A percentile compares a stretch with the other conserved stretches of the same genome.
These are phyloP conservation scores for Coprinopsis sp. DNA, from an alignment of 768 basidiomycete species.

Conservation along the genomic window DNA sequence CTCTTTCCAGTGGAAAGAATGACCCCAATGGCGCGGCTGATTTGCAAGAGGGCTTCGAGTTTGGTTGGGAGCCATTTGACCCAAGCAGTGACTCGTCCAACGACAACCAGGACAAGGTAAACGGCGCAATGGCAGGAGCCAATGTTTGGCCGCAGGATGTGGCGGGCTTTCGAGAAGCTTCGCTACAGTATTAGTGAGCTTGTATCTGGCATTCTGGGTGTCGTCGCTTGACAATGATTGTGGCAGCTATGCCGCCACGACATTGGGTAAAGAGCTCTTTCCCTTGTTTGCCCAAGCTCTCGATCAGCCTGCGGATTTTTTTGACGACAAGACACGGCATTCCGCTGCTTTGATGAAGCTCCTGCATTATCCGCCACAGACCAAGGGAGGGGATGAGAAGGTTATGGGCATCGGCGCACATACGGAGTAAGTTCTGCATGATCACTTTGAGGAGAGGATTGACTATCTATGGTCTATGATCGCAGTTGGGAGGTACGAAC, in stretches of 20 bases:
- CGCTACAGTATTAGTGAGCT: constrained; percentile 64
- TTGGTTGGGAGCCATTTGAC: constrained; percentile 63
- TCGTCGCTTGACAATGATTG: neutral
- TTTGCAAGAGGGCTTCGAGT: constrained; percentile 86
- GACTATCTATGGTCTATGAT: neutral
- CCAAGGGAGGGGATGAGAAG: constrained; percentile 52
- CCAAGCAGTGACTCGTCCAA: constrained; percentile 18
- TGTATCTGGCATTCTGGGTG: neutral
- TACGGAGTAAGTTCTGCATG: constrained; percentile 59
- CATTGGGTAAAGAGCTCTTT: constrained; percentile 62
- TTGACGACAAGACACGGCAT: constrained; percentile 77
- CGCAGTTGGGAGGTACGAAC: constrained; percentile 40
- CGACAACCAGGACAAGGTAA: constrained; percentile 24
- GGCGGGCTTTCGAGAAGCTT: constrained; percentile 54
- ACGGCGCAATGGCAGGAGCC: constrained; percentile 60
- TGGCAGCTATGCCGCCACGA: constrained; percentile 30
- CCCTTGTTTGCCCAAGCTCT: constrained; percentile 84
- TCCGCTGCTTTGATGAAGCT: constrained; percentile 82
- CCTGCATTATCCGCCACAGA: constrained; percentile 76
- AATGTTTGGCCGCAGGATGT: constrained; percentile 72
- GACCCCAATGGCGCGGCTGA: constrained; percentile 79
- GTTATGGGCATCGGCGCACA: constrained; percentile 83
- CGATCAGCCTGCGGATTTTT: constrained; percentile 67
- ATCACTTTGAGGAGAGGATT: neutral
- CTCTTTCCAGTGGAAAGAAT: constrained; percentile 67